Conservation (phyloP, 495 filamentous ascomycete genomes). For the Aspergillus affinis region DNA sequence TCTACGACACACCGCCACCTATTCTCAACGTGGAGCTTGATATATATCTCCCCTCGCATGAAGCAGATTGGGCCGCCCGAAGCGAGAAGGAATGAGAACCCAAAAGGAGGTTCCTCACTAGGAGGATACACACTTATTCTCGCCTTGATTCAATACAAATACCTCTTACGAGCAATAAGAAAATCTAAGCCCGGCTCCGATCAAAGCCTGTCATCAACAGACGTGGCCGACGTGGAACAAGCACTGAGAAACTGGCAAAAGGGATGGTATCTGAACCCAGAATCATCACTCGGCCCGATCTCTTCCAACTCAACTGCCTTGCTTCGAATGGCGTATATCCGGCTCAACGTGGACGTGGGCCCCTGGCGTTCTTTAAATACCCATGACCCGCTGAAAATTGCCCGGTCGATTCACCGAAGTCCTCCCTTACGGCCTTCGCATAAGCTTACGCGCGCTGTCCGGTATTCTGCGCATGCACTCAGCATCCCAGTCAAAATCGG, state of each 20-base stretch:
- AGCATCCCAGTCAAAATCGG: constrained; percentile 39
- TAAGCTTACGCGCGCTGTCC: constrained; percentile 28
- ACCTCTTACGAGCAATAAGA: constrained; percentile 15
- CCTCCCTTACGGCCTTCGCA: constrained; percentile 4
- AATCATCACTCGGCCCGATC: constrained; percentile 31
- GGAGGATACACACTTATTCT: constrained; percentile 36
- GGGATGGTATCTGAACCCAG: constrained; percentile 25
- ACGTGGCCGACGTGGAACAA: constrained; percentile 50
- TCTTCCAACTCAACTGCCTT: constrained; percentile 37
- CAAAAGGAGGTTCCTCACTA: constrained; percentile 12
- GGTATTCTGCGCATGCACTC: constrained; percentile 37
- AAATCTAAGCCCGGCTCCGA: background rate
- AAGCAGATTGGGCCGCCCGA: background rate
- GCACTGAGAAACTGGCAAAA: constrained; percentile 36
- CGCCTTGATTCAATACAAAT: constrained; percentile 36
- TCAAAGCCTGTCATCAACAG: constrained; percentile 17
- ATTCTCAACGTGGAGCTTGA: constrained; percentile 30
- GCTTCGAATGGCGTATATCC: constrained; percentile 40
- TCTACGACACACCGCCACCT: constrained; percentile 34
- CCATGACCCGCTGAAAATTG: constrained; percentile 20
- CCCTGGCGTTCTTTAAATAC: constrained; percentile 32
- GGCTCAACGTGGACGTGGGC: constrained; percentile 30
- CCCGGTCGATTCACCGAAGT: constrained; percentile 8
- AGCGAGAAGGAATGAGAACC: constrained; percentile 17
- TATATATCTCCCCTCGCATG: constrained; percentile 20